A percentile compares a stretch with the other conserved stretches of the same genome.
phyloP scores from a whole-genome alignment of 257 asterid genomes.

The Cordia subcordata region DNA sequence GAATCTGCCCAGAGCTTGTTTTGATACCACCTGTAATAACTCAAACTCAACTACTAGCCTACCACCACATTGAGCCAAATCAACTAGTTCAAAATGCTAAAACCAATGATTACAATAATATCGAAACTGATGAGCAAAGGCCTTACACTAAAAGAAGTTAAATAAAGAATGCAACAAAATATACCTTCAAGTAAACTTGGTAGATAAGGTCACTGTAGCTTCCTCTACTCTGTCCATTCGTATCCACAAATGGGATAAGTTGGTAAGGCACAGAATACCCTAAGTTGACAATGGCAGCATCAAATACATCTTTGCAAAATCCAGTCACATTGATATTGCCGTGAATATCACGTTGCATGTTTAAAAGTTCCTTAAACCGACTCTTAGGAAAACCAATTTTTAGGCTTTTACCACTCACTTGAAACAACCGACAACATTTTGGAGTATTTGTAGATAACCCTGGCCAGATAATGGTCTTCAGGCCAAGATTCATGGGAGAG shows the following conservation, averaged over 20 bases:
- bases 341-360: conserved; percentile 4
- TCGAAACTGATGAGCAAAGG: too few relatives aligned
- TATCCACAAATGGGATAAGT: conserved; percentile 17
- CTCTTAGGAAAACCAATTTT: conserved; percentile 25
- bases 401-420: conserved; percentile 7
- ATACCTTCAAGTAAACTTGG: conserved; percentile 26
- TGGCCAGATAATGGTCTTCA: conserved; percentile 12
- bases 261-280: conserved; percentile 22
- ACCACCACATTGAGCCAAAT: too few relatives aligned
- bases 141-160: too few relatives aligned
- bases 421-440: conserved; percentile 7
- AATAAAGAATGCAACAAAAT: neutral
- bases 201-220: conserved; percentile 24
- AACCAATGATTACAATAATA: too few relatives aligned
- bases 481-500: conserved; percentile 7
- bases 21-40: too few relatives aligned
- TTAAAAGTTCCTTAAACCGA: conserved; percentile 21
- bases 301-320: conserved; percentile 29
- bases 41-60: too few relatives aligned
- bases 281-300: conserved; percentile 24
- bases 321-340: conserved; percentile 17
- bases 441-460: conserved; percentile 20
- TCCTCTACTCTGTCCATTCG: neutral
- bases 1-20: too few relatives aligned
- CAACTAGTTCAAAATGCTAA: too few relatives aligned